These are phyloP conservation scores for Murraya paniculata DNA, from an alignment of 345 rosid species.

Conservation along the genomic window DNA sequence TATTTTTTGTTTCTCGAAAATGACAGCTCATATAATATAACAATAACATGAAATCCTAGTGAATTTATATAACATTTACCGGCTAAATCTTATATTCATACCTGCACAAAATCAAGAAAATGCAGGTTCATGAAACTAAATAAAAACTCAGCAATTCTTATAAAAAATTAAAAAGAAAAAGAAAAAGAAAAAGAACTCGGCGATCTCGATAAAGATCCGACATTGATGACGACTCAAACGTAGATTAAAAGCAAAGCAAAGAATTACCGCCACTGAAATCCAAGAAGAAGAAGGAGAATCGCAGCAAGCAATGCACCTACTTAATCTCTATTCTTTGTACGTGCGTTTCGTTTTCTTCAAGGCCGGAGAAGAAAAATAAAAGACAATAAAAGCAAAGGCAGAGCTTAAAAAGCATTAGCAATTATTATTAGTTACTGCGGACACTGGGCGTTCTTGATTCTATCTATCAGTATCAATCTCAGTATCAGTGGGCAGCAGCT, in stretches of 20 bases:
- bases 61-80: not conserved
- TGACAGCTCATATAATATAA: not conserved
- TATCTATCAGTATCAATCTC: not conserved
- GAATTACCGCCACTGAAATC: slow-evolving; percentile 33
- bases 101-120: slow-evolving; percentile 27
- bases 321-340: not conserved
- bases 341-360: slow-evolving; percentile 8
- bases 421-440: not conserved
- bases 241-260: slow-evolving; percentile 62
- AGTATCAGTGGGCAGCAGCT: not conserved
- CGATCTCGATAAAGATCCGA: slow-evolving; percentile 34
- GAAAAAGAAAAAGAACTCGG: slow-evolving; percentile 6
- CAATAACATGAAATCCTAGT: not conserved
- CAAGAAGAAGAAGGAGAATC: not conserved
- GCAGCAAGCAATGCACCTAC: not conserved
- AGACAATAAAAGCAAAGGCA: not conserved
- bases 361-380: not conserved
- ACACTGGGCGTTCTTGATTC: not conserved
- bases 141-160: not conserved
- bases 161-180: too few relatives aligned
- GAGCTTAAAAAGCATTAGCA: not conserved
- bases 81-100: slow-evolving; percentile 23
- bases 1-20: not conserved
- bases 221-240: slow-evolving; percentile 25
- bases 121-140: slow-evolving; percentile 19